These are phyloP conservation scores for Fusarium sublunatum DNA, from an alignment of 2,329 filamentous ascomycete genomes.

Conservation along the genomic window DNA sequence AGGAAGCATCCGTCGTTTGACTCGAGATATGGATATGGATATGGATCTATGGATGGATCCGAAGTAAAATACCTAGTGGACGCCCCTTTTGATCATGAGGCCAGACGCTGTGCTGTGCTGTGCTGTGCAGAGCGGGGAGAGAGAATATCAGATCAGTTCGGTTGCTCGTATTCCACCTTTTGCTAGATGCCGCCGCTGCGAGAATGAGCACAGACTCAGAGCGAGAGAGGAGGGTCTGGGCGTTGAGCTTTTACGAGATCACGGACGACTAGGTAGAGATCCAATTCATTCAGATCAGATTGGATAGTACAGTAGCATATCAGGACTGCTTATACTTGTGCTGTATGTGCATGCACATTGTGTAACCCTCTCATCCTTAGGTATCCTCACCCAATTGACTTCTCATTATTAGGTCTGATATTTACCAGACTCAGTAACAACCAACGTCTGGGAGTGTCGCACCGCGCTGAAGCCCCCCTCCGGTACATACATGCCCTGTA, in stretches of 20 bases:
- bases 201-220: conserved; percentile 12
- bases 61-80: conserved; percentile 21
- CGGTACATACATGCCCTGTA: conserved; percentile 5
- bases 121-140: conserved; percentile 19
- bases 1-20: conserved; percentile 9
- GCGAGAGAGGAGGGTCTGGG: conserved; percentile 5
- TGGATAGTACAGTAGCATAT: conserved; percentile 22
- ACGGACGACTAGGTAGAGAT: conserved; percentile 11
- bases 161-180: conserved; percentile 31
- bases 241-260: conserved; percentile 13
- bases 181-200: conserved; percentile 25
- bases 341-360: conserved; percentile 14
- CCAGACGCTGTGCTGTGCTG: conserved; percentile 13
- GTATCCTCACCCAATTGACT: conserved; percentile 1
- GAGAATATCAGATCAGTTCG: conserved; percentile 20
- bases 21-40: conserved; percentile 4
- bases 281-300: conserved; percentile 28
- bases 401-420: neutral
- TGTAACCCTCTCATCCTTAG: conserved; percentile 9
- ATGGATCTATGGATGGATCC: conserved; percentile 12
- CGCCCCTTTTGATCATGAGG: conserved; percentile 34
- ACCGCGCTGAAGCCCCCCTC: conserved; percentile 13
- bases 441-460: conserved; percentile 8
- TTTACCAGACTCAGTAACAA: neutral
- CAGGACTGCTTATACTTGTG: neutral